Evolutionary conservation across 371 early-diverging fungal species (phyloP).

Genomic region (Saksenaea vasiformis): DNA sequence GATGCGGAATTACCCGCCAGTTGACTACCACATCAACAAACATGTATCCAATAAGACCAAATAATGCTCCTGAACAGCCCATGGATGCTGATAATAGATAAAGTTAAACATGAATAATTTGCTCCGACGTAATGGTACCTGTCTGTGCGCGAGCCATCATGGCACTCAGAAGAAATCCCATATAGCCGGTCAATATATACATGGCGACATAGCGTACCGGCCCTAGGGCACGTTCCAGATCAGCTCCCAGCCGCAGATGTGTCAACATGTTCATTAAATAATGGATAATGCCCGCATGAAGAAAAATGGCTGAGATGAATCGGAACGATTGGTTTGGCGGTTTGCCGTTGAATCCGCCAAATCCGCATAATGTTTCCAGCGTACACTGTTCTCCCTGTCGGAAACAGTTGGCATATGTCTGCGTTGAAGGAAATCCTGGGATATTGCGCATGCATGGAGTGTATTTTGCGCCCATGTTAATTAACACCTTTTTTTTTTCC

Average conservation of each 20-base stretch:
- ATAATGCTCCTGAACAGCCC: slow-evolving; percentile 79
- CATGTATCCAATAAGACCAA: slow-evolving; percentile 72
- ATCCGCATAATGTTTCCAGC: slow-evolving; percentile 47
- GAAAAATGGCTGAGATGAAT: slow-evolving; percentile 75
- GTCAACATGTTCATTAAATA: slow-evolving; percentile 67
- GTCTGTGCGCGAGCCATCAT: slow-evolving; percentile 42
- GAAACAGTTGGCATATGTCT: slow-evolving; percentile 13
- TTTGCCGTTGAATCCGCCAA: slow-evolving; percentile 39
- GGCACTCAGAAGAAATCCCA: slow-evolving; percentile 77
- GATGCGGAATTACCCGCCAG: slow-evolving; percentile 66
- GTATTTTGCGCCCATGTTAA: slow-evolving; percentile 52
- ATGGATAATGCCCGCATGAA: slow-evolving; percentile 84
- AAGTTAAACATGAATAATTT: slow-evolving; percentile 1
- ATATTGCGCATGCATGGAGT: slow-evolving; percentile 51
- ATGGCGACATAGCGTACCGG: slow-evolving; percentile 34
- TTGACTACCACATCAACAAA: slow-evolving; percentile 72
- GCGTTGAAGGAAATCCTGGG: slow-evolving; percentile 11
- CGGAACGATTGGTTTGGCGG: slow-evolving; percentile 73
- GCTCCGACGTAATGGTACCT: slow-evolving; percentile 31
- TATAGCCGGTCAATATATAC: slow-evolving; percentile 69
- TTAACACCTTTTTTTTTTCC: slow-evolving; percentile 22
- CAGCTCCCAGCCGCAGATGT: slow-evolving; percentile 62
- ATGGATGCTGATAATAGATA: slow-evolving; percentile 50
- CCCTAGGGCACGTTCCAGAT: slow-evolving; percentile 74
- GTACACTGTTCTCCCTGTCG: slow-evolving; percentile 28